Conservation (phyloP, 306 rosid genomes). For the Cucurbita pepo region DNA sequence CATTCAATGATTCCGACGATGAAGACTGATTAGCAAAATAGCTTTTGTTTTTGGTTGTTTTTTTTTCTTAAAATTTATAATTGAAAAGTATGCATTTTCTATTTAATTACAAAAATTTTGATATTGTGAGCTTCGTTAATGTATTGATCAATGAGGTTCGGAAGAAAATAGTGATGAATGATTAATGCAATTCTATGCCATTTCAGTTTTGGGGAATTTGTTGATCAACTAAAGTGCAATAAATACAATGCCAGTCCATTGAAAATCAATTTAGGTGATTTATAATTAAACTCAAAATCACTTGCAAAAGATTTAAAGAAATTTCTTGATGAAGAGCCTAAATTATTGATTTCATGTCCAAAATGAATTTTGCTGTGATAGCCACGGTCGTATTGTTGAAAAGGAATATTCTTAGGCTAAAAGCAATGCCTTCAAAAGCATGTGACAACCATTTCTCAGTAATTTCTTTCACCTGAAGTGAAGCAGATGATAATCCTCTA, state of each 20-base stretch:
- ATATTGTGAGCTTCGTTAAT: neutral
- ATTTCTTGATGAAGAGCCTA: too few relatives aligned
- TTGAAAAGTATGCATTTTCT: neutral
- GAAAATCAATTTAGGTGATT: too few relatives aligned
- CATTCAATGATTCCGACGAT: slow-evolving; percentile 64
- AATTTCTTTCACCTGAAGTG: neutral
- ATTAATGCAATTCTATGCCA: neutral
- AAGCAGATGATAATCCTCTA: neutral
- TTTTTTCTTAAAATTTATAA: neutral
- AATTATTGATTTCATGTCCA: too few relatives aligned
- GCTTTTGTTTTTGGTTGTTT: neutral
- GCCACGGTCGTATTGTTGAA: too few relatives aligned
- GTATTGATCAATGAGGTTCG: neutral
- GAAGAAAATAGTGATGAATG: neutral
- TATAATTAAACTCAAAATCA: too few relatives aligned
- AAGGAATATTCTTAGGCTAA: too few relatives aligned
- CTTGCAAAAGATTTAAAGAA: too few relatives aligned
- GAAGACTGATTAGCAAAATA: slow-evolving; percentile 20
- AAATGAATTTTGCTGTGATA: too few relatives aligned
- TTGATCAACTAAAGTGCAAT: too few relatives aligned
- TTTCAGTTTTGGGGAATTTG: too few relatives aligned
- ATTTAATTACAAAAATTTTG: neutral
- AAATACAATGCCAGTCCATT: too few relatives aligned
- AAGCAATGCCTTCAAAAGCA: too few relatives aligned
- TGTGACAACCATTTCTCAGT: neutral